Percentiles rank a stretch among this genome's conserved stretches.
Evolutionary conservation across 495 filamentous ascomycete genomes (phyloP).

Genomic region (Tuber calosporum): DNA sequence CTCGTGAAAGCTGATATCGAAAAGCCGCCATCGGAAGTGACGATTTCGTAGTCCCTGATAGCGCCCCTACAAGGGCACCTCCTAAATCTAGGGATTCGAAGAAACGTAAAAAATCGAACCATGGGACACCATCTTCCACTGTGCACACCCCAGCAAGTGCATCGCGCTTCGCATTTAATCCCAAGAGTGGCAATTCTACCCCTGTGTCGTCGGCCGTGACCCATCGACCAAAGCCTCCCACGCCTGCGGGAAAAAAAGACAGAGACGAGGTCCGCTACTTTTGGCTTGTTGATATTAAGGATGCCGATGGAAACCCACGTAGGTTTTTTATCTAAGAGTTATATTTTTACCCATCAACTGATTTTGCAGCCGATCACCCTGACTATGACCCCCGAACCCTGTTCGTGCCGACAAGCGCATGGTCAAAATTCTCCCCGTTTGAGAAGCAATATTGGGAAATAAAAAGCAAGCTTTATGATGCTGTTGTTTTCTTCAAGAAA

Average conservation of each 20-base stretch:
- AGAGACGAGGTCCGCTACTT: slow-evolving; percentile 75
- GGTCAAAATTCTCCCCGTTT: slow-evolving; percentile 76
- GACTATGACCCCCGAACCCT: slow-evolving; percentile 91
- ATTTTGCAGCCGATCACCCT: slow-evolving; percentile 53
- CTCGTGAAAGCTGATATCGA: slow-evolving; percentile 29
- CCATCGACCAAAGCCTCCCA: slow-evolving; percentile 41
- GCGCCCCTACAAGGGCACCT: slow-evolving; percentile 50
- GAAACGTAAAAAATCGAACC: slow-evolving; percentile 27
- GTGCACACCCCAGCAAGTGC: slow-evolving; percentile 53
- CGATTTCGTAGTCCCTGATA: not conserved
- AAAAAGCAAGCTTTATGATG: slow-evolving; percentile 96
- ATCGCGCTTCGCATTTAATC: slow-evolving; percentile 56
- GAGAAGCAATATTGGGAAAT: slow-evolving; percentile 99
- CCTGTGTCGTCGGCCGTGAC: slow-evolving; percentile 50
- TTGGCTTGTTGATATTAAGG: slow-evolving; percentile 79
- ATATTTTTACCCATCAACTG: not conserved
- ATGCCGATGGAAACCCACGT: slow-evolving; percentile 69
- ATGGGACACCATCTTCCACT: slow-evolving; percentile 47
- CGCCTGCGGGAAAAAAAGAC: slow-evolving; percentile 54
- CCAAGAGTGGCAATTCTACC: slow-evolving; percentile 77
- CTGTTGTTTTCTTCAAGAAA: slow-evolving; percentile 98
- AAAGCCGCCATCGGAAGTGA: slow-evolving; percentile 25
- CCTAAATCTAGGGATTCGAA: slow-evolving; percentile 49
- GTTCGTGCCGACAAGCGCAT: slow-evolving; percentile 73
- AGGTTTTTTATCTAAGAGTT: not conserved